Percentiles rank a stretch among this genome's conserved stretches.
phyloP scores from a whole-genome alignment of 768 basidiomycete genomes.

The Trametes cingulata region DNA sequence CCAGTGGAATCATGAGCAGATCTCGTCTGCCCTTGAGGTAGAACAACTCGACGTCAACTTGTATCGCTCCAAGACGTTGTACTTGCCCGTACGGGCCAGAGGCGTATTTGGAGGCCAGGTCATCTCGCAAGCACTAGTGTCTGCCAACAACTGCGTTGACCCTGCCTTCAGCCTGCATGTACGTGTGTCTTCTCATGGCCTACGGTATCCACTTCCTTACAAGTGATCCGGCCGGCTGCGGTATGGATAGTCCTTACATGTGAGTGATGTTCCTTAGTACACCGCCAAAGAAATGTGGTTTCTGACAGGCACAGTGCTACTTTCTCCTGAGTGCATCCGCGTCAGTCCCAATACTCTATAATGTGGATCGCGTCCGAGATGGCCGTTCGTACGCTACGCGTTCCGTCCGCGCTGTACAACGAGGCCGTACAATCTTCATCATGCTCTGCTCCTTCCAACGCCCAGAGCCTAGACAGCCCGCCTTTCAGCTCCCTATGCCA shows the following conservation, averaged over 20 bases:
- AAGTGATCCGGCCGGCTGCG: not conserved
- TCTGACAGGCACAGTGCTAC: constrained; percentile 77
- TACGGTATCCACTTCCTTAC: not conserved
- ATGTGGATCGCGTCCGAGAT: constrained; percentile 73
- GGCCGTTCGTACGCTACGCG: constrained; percentile 74
- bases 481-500: constrained; percentile 70
- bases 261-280: constrained; percentile 37
- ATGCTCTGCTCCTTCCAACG: constrained; percentile 82
- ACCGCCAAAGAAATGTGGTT: not conserved
- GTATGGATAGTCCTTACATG: constrained; percentile 44
- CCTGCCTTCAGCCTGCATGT: constrained; percentile 71
- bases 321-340: constrained; percentile 77
- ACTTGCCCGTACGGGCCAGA: constrained; percentile 57
- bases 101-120: constrained; percentile 90
- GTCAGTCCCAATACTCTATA: constrained; percentile 73
- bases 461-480: constrained; percentile 75
- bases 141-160: constrained; percentile 75
- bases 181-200: constrained; percentile 33
- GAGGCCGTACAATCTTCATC: constrained; percentile 55
- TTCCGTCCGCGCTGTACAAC: constrained; percentile 45
- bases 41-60: constrained; percentile 77
- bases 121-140: constrained; percentile 82
- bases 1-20: constrained; percentile 64
- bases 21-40: constrained; percentile 74
- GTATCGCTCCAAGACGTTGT: constrained; percentile 76